These are phyloP conservation scores for Anacardium occidentale DNA, from an alignment of 345 rosid genomes.

Conservation along the genomic window DNA sequence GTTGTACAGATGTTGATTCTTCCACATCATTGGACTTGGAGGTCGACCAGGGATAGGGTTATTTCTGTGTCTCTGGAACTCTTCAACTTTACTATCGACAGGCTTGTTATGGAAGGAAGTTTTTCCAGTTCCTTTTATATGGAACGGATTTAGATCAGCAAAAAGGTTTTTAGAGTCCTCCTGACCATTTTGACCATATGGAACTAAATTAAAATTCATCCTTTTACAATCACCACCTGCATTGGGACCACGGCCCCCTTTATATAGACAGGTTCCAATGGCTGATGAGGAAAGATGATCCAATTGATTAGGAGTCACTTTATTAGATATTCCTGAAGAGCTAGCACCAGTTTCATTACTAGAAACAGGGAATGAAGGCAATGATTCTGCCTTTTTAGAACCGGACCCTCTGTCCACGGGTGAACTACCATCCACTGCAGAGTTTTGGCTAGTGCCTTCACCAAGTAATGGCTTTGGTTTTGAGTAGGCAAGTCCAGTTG, in stretches of 20 bases:
- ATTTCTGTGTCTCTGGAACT: conserved; percentile 55
- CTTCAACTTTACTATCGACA: conserved; percentile 53
- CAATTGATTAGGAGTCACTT: conserved; percentile 43
- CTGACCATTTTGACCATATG: conserved; percentile 57
- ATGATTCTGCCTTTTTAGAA: conserved; percentile 38
- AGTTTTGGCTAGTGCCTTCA: conserved; percentile 70
- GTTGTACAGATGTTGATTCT: conserved; percentile 70
- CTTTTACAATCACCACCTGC: conserved; percentile 54
- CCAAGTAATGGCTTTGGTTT: conserved; percentile 50
- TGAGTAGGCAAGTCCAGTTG: conserved; percentile 39
- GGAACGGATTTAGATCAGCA: conserved; percentile 94
- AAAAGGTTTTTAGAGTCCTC: conserved; percentile 81
- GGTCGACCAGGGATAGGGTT: conserved; percentile 58
- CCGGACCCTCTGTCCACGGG: conserved; percentile 36
- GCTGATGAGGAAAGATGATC: conserved; percentile 50
- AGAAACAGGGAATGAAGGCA: conserved; percentile 33
- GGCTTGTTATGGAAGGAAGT: conserved; percentile 50
- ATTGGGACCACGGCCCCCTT: conserved; percentile 60
- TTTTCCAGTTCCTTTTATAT: conserved; percentile 77
- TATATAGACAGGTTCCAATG: conserved; percentile 46
- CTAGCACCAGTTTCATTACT: conserved; percentile 46
- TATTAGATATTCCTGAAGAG: conserved; percentile 49
- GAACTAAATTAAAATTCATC: conserved; percentile 70
- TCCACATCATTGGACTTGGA: conserved; percentile 84
- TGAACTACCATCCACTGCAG: conserved; percentile 33